A percentile compares a stretch with the other conserved stretches of the same genome.
phyloP scores from a whole-genome alignment of 2,329 filamentous ascomycete genomes.

The Leptographium wingfieldii region DNA sequence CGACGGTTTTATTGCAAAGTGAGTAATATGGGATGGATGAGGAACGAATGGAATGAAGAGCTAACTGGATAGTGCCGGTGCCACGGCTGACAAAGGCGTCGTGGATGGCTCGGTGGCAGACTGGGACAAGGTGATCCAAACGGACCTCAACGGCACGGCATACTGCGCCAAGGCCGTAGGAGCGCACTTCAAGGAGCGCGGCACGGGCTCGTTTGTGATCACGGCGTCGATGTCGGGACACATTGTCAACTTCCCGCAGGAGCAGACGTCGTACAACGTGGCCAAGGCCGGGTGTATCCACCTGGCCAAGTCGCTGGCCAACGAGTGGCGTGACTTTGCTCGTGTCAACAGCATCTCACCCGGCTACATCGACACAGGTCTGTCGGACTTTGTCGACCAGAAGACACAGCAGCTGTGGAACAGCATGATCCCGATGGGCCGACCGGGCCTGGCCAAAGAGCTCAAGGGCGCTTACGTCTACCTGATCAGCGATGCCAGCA shows the following conservation, averaged over 20 bases:
- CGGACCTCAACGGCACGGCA: constrained; percentile 66
- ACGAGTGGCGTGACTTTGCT: constrained; percentile 68
- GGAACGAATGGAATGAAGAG: constrained; percentile 20
- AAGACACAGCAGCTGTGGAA: constrained; percentile 64
- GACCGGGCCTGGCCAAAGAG: constrained; percentile 61
- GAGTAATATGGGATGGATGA: constrained; percentile 27
- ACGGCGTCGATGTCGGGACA: constrained; percentile 70
- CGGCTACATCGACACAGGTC: constrained; percentile 64
- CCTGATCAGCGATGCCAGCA: constrained; percentile 69
- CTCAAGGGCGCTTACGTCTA: constrained; percentile 76
- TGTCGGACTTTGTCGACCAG: constrained; percentile 49
- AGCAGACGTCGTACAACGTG: constrained; percentile 62
- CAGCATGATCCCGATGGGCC: constrained; percentile 71
- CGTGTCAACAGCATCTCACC: constrained; percentile 61
- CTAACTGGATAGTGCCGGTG: constrained; percentile 46
- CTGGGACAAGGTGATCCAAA: constrained; percentile 54
- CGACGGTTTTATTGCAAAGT: constrained; percentile 70
- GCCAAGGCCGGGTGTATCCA: constrained; percentile 55
- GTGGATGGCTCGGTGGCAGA: constrained; percentile 51
- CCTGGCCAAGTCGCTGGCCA: constrained; percentile 54
- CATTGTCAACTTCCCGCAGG: constrained; percentile 65
- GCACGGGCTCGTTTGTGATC: constrained; percentile 60
- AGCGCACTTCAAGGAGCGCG: constrained; percentile 46
- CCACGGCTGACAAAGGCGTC: constrained; percentile 55
- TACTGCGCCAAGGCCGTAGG: constrained; percentile 62